Evolutionary conservation across 331 rosid species (phyloP).

Genomic region (Quercus phellos): DNA sequence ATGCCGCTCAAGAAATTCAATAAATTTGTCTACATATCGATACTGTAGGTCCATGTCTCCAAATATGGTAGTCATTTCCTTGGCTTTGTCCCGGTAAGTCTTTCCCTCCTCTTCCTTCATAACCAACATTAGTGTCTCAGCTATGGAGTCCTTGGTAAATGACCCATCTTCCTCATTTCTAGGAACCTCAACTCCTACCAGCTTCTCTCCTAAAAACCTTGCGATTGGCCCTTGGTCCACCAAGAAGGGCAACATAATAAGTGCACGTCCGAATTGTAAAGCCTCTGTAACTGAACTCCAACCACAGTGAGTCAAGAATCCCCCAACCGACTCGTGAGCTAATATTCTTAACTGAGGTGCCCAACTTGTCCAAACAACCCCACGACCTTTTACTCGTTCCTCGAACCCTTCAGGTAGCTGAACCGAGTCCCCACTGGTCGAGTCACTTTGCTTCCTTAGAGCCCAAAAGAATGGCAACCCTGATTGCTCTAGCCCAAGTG

Average conservation of each 20-base stretch:
- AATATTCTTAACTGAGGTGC: constrained; percentile 35
- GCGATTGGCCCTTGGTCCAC: constrained; percentile 33
- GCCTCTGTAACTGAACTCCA: constrained; percentile 39
- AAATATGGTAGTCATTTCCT: constrained; percentile 12
- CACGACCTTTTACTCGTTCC: constrained; percentile 26
- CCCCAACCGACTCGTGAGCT: constrained; percentile 34
- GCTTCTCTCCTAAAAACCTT: constrained; percentile 25
- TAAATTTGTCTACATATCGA: too few species aligned
- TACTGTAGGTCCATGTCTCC: constrained; percentile 19
- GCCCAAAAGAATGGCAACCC: constrained; percentile 43
- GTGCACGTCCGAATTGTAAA: constrained; percentile 13
- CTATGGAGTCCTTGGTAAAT: constrained; percentile 25
- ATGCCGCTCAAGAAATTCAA: too few species aligned
- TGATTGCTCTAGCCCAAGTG: constrained; percentile 37
- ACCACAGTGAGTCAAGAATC: constrained; percentile 34
- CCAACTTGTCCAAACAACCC: constrained; percentile 35
- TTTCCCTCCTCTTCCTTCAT: constrained; percentile 32
- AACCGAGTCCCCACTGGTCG: neutral
- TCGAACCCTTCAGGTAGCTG: constrained; percentile 32
- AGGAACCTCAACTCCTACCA: constrained; percentile 27
- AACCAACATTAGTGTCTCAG: constrained; percentile 26
- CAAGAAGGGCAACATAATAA: constrained; percentile 25
- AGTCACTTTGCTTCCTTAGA: neutral
- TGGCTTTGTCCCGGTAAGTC: constrained; percentile 25
- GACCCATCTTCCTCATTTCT: constrained; percentile 32